A percentile compares a stretch with the other conserved stretches of the same genome.
Evolutionary conservation across 2,329 filamentous ascomycete species (phyloP).

Genomic region (Clonostachys byssicola): DNA sequence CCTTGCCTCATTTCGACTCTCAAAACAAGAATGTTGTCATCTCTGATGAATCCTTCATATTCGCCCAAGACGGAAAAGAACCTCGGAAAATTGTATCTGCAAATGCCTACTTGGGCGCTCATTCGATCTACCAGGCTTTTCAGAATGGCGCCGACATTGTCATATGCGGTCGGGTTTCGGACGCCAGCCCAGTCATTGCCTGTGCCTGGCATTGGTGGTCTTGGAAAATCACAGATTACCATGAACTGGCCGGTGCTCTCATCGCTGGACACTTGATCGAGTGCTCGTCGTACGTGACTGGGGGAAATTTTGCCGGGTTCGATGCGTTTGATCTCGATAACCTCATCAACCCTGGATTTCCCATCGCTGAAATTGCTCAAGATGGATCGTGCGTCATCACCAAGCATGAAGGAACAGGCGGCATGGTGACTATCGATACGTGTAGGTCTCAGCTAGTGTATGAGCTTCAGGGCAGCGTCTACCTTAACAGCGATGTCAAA

Average conservation of each 20-base stretch:
- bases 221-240: conserved; percentile 48
- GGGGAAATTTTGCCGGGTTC: conserved; percentile 49
- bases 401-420: conserved; percentile 22
- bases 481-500: conserved; percentile 37
- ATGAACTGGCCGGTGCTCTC: conserved; percentile 44
- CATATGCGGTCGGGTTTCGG: conserved; percentile 42
- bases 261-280: conserved; percentile 51
- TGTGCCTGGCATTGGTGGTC: conserved; percentile 51
- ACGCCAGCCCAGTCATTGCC: conserved; percentile 49
- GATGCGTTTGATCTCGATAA: conserved; percentile 13
- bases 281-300: conserved; percentile 48
- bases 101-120: conserved; percentile 43
- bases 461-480: conserved; percentile 37
- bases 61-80: conserved; percentile 18
- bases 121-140: conserved; percentile 38
- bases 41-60: conserved; percentile 31
- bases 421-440: conserved; percentile 27
- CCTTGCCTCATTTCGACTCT: conserved; percentile 10
- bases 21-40: conserved; percentile 27
- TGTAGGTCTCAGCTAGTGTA: conserved; percentile 34
- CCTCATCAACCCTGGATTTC: conserved; percentile 22
- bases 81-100: conserved; percentile 18
- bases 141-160: conserved; percentile 38
- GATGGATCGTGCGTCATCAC: conserved; percentile 26
- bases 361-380: conserved; percentile 27